A percentile compares a stretch with the other conserved stretches of the same genome.
These are phyloP conservation scores for Phytopythium mirpurense DNA, from an alignment of 352 stramenopile species.

Conservation along the genomic window DNA sequence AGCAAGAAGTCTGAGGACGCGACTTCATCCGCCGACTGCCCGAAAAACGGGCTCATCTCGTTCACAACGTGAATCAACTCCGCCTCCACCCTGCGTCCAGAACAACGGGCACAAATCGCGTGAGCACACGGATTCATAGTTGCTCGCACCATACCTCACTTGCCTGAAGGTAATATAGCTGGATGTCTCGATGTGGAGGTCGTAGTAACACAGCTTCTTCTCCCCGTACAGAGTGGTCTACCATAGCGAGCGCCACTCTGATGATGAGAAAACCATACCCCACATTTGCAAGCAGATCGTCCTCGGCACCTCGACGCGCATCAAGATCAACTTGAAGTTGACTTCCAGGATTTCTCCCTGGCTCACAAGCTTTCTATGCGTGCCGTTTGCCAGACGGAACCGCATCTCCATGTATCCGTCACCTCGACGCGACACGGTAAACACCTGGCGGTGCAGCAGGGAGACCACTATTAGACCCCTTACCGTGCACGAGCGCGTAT, in stretches of 20 bases:
- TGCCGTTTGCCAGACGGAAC: slow-evolving; percentile 56
- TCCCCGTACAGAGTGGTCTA: slow-evolving; percentile 31
- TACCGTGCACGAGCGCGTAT: too few relatives aligned
- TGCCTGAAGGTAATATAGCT: slow-evolving; percentile 50
- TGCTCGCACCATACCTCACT: neutral
- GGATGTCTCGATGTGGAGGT: slow-evolving; percentile 36
- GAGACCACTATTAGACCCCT: too few relatives aligned
- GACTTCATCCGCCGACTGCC: slow-evolving; percentile 25
- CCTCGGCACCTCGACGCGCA: slow-evolving; percentile 43
- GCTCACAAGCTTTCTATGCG: slow-evolving; percentile 28
- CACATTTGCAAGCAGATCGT: too few relatives aligned
- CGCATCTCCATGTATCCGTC: slow-evolving; percentile 32
- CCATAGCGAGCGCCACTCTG: neutral
- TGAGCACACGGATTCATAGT: neutral
- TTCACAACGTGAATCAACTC: slow-evolving; percentile 49
- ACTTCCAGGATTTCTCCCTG: slow-evolving; percentile 49
- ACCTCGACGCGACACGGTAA: slow-evolving; percentile 31
- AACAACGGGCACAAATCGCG: neutral
- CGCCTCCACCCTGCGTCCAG: slow-evolving; percentile 40
- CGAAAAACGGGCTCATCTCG: slow-evolving; percentile 35
- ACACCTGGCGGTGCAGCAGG: slow-evolving; percentile 21
- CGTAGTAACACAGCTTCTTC: slow-evolving; percentile 62
- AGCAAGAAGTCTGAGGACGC: slow-evolving; percentile 40
- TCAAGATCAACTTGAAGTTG: slow-evolving; percentile 58
- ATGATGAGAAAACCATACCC: too few relatives aligned